These are phyloP conservation scores for Boletus edulis DNA, from an alignment of 768 basidiomycete genomes.

Conservation along the genomic window DNA sequence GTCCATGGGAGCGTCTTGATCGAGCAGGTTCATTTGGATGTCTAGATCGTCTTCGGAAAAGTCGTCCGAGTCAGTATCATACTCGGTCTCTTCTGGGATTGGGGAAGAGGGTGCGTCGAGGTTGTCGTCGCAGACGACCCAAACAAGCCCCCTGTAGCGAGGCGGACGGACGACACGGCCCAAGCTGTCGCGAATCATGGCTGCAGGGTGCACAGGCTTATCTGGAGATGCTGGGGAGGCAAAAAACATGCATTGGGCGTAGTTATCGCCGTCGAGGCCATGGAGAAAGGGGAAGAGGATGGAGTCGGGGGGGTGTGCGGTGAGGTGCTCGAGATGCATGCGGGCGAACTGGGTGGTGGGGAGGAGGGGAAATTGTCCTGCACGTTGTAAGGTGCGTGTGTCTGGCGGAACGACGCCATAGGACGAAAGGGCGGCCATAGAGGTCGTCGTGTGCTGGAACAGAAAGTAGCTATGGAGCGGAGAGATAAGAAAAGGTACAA, in stretches of 20 bases:
- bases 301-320: slow-evolving; percentile 73
- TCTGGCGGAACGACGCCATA: slow-evolving; percentile 25
- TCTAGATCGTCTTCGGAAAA: slow-evolving; percentile 26
- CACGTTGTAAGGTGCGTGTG: not conserved
- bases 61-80: slow-evolving; percentile 30
- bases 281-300: slow-evolving; percentile 89
- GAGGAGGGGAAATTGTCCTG: slow-evolving; percentile 32
- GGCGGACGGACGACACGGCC: slow-evolving; percentile 36
- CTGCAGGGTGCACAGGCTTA: slow-evolving; percentile 14
- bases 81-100: slow-evolving; percentile 26
- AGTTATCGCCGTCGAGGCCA: slow-evolving; percentile 79
- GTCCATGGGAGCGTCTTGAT: slow-evolving; percentile 30
- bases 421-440: slow-evolving; percentile 10
- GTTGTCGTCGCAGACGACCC: slow-evolving; percentile 80
- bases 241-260: slow-evolving; percentile 82
- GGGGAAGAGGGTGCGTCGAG: slow-evolving; percentile 26
- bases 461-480: not conserved
- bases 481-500: slow-evolving; percentile 24
- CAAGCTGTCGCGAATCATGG: slow-evolving; percentile 23
- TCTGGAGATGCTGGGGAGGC: slow-evolving; percentile 32
- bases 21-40: slow-evolving; percentile 29
- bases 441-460: not conserved
- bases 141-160: slow-evolving; percentile 71
- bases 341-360: slow-evolving; percentile 50
- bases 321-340: slow-evolving; percentile 61